Evolutionary conservation across 2,329 filamentous ascomycete species (phyloP).

Genomic region (Aspergillus piperis): DNA sequence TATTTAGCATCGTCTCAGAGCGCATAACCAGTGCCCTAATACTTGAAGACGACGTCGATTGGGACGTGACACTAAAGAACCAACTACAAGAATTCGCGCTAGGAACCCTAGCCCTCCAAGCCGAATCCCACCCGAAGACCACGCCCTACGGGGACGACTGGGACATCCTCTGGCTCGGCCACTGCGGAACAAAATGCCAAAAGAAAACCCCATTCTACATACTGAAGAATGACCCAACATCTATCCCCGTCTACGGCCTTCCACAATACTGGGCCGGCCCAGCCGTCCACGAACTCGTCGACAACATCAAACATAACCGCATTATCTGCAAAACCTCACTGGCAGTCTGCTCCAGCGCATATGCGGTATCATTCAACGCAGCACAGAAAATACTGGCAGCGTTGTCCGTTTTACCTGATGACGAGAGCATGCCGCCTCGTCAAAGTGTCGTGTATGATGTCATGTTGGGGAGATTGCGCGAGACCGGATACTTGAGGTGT

Average conservation of each 20-base stretch:
- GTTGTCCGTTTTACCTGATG: background rate
- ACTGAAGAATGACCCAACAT: background rate
- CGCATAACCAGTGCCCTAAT: conserved; percentile 44
- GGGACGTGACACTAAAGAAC: conserved; percentile 37
- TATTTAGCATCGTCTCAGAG: background rate
- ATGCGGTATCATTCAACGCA: background rate
- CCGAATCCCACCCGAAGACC: conserved; percentile 1
- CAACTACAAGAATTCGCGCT: conserved; percentile 34
- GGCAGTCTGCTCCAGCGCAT: conserved; percentile 1
- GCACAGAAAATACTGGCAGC: conserved; percentile 6
- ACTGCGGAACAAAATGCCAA: conserved; percentile 30
- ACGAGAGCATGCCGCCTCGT: background rate
- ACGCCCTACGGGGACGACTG: conserved; percentile 35
- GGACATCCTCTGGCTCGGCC: conserved; percentile 44
- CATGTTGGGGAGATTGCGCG: background rate
- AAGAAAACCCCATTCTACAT: background rate
- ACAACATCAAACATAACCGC: conserved; percentile 4
- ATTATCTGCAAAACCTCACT: background rate
- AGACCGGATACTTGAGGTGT: conserved; percentile 1
- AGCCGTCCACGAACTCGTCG: background rate
- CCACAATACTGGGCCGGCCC: conserved; percentile 5
- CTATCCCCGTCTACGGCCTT: background rate
- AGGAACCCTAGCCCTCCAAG: conserved; percentile 32
- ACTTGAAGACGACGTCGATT: conserved; percentile 47
- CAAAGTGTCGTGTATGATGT: background rate